phyloP scores from a whole-genome alignment of 306 rosid genomes.

The Gastrolobium bilobum region DNA sequence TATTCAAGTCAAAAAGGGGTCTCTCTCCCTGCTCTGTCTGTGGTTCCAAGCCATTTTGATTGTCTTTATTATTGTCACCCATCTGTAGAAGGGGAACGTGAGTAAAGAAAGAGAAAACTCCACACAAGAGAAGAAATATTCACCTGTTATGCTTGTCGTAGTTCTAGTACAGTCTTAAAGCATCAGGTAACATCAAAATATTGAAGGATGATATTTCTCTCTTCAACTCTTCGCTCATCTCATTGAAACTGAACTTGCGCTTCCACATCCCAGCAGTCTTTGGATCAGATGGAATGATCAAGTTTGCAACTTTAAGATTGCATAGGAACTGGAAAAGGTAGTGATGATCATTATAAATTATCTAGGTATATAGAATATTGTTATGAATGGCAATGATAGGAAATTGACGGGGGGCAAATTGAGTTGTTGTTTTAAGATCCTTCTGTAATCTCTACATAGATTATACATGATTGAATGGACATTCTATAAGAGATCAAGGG shows the following conservation, averaged over 20 bases:
- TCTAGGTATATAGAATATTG: background rate
- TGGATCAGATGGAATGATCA: slow-evolving; percentile 45
- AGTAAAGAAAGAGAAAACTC: slow-evolving; percentile 1
- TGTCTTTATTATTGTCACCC: background rate
- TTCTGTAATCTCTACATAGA: background rate
- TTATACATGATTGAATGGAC: background rate
- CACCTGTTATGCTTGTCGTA: background rate
- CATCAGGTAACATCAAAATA: slow-evolving; percentile 49
- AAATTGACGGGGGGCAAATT: background rate
- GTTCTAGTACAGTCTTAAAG: background rate
- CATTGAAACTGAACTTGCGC: slow-evolving; percentile 20
- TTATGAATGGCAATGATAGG: background rate
- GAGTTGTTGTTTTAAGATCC: background rate
- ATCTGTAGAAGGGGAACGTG: slow-evolving; percentile 21
- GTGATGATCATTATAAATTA: slow-evolving; percentile 19
- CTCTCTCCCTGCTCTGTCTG: too few relatives aligned
- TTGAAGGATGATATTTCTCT: slow-evolving; percentile 27
- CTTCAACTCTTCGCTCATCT: background rate
- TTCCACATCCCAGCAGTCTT: slow-evolving; percentile 47
- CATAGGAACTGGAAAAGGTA: slow-evolving; percentile 46
- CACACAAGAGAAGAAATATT: background rate
- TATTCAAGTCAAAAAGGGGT: background rate
- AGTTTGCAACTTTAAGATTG: slow-evolving; percentile 32
- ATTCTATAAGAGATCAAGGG: too few relatives aligned
- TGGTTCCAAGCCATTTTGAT: too few relatives aligned